Base-by-base conservation (phyloP, 768 basidiomycete genomes). In the Mycena indigotica region DNA sequence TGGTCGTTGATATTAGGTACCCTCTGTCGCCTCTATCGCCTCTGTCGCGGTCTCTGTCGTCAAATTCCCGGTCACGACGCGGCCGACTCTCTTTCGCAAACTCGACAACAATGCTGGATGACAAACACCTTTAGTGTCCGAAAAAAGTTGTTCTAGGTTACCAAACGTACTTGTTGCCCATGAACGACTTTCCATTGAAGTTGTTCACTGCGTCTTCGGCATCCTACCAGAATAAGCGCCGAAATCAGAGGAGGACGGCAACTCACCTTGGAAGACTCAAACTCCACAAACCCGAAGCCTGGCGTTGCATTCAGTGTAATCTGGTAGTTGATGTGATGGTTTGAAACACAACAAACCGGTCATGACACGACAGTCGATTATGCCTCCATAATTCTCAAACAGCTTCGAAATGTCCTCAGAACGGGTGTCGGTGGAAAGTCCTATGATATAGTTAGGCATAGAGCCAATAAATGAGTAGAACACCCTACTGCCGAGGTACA, bases 251-350 rank as follows among this genome's bases (percentile, higher is more conserved):
- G 50, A 46, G 32, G 25, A 50, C 24, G 39, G 51, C 4, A 4
- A 59, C 73, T 52, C 69, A 85, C 94, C 76, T 89, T 87, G 19
- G 88, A 72, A 66, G 79, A 90, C 71, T 96, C 96, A 68, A 97
- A 98, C 73, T 98, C 96, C 64, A 98, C 86, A 71, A 99, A 99
- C 55, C 95, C 97, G 67, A 97, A 99, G 12, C 93, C 93, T 93
- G 58, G 39, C 16, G 8, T n/a, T n/a, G 19, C 23, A 29, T 56
- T 56, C 51, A 60, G 56, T 55, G 56, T 49, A 62, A 62, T 73
- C 56, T 70, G 63, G 39, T 48, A 28, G 46, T 55, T 32, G 50
- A 62, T 63, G 52, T 54, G 32, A 17, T 58, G 50, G 50, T 63
- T 57, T 59, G 50, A 53, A 57, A 40, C 57, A 38, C 55, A 57